A percentile compares a stretch with the other conserved stretches of the same genome.
Conservation (phyloP, 1,284 basidiomycete species). For the Ceratobasidium theobromae region DNA sequence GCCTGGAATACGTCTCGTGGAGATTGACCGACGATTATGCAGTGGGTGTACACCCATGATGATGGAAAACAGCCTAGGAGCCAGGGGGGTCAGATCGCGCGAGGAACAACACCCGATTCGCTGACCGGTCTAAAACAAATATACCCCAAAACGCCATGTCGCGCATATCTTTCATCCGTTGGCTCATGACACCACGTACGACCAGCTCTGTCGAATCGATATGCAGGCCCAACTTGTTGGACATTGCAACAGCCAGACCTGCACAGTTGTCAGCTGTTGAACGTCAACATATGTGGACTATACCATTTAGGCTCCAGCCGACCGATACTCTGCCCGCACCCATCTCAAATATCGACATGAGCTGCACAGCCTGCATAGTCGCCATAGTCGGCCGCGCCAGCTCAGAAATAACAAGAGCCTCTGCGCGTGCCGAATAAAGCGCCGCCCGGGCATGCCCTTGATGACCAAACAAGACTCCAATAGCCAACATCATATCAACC, state of each 20-base stretch:
- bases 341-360: conserved; percentile 14
- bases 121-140: conserved; percentile 6
- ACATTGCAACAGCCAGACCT: conserved; percentile 21
- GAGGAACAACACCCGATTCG: background rate
- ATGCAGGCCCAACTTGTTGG: conserved; percentile 17
- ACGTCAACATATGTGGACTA: background rate
- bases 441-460: background rate
- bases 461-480: conserved; percentile 10
- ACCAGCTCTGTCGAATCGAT: conserved; percentile 24
- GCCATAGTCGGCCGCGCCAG: conserved; percentile 16
- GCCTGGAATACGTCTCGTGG: conserved; percentile 1
- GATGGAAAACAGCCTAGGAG: background rate
- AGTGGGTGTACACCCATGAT: conserved; percentile 19
- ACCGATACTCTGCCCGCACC: background rate
- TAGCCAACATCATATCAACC: conserved; percentile 25
- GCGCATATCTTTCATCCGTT: conserved; percentile 1
- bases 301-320: conserved; percentile 24
- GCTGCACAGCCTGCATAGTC: conserved; percentile 23
- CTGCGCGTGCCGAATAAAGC: background rate
- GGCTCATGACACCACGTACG: conserved; percentile 1
- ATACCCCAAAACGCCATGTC: conserved; percentile 12
- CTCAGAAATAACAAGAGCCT: background rate
- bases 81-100: background rate
- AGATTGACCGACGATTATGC: conserved; percentile 12
- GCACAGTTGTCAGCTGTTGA: background rate